These are phyloP conservation scores for Dothideomycetidae sp. DNA, from an alignment of 2,329 filamentous ascomycete species.

Conservation along the genomic window DNA sequence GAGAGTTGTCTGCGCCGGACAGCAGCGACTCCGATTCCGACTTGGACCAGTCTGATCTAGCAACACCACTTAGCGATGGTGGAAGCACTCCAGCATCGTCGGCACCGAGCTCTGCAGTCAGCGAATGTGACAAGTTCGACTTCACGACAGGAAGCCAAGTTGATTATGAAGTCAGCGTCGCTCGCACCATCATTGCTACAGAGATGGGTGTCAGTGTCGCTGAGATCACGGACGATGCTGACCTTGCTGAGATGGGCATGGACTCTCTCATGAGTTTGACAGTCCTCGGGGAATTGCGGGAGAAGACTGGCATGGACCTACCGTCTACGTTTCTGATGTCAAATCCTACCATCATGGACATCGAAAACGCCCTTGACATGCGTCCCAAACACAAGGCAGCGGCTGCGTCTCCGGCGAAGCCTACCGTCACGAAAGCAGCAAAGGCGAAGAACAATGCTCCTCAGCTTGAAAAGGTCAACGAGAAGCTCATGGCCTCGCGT, in stretches of 20 bases:
- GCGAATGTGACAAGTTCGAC: slow-evolving; percentile 28
- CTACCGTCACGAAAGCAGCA: slow-evolving; percentile 19
- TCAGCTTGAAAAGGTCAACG: slow-evolving; percentile 35
- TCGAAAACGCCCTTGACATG: slow-evolving; percentile 50
- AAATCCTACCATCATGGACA: slow-evolving; percentile 49
- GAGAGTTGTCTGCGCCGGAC: slow-evolving; percentile 25
- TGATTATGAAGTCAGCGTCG: slow-evolving; percentile 30
- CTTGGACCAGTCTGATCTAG: slow-evolving; percentile 24
- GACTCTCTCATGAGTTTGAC: slow-evolving; percentile 40
- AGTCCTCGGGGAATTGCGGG: slow-evolving; percentile 36
- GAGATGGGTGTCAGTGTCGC: slow-evolving; percentile 53
- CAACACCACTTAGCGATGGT: slow-evolving; percentile 30
- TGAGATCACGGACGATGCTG: slow-evolving; percentile 40
- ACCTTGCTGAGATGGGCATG: slow-evolving; percentile 46
- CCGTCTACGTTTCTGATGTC: slow-evolving; percentile 43
- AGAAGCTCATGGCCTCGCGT: slow-evolving; percentile 26
- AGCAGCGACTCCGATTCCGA: slow-evolving; percentile 29
- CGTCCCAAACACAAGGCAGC: slow-evolving; percentile 29
- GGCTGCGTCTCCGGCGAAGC: slow-evolving; percentile 15
- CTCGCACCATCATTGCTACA: slow-evolving; percentile 35
- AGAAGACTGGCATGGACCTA: slow-evolving; percentile 36
- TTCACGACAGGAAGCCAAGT: slow-evolving; percentile 22
- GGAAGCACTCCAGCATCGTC: slow-evolving; percentile 36
- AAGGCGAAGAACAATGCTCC: slow-evolving; percentile 15
- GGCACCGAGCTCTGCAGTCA: slow-evolving; percentile 28